phyloP scores from a whole-genome alignment of 2,329 filamentous ascomycete species.

The Colletotrichum lini region DNA sequence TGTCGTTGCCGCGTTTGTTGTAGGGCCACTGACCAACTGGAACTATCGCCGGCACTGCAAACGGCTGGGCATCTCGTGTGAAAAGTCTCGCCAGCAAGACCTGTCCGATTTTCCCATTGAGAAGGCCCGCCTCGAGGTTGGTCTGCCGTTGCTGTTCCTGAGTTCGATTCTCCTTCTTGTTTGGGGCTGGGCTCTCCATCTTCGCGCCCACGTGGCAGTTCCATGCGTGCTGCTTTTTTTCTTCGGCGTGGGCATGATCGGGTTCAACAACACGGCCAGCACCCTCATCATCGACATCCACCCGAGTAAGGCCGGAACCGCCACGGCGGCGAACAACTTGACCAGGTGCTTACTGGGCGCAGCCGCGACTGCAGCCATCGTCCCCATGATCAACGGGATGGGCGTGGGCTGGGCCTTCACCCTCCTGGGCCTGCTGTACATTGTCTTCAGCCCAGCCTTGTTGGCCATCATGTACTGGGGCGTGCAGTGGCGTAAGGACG shows the following conservation, averaged over 20 bases:
- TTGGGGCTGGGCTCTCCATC: constrained; percentile 69
- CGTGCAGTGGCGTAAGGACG: constrained; percentile 58
- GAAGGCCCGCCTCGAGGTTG: constrained; percentile 63
- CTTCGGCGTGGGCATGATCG: constrained; percentile 64
- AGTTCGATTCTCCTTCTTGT: constrained; percentile 61
- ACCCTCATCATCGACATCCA: constrained; percentile 71
- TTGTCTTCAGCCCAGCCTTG: constrained; percentile 57
- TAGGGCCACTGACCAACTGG: constrained; percentile 73
- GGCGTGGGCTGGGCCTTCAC: constrained; percentile 68
- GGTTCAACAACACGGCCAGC: constrained; percentile 67
- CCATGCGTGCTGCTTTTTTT: constrained; percentile 63
- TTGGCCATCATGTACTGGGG: constrained; percentile 59
- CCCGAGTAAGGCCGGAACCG: constrained; percentile 65
- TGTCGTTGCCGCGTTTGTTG: constrained; percentile 60
- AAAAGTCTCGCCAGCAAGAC: constrained; percentile 66
- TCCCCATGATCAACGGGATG: constrained; percentile 65
- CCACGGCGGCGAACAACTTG: constrained; percentile 70
- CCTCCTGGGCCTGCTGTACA: constrained; percentile 59
- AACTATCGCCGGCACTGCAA: constrained; percentile 76
- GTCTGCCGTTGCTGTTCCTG: constrained; percentile 66
- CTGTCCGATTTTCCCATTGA: constrained; percentile 67
- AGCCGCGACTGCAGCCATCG: constrained; percentile 64
- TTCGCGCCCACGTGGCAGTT: constrained; percentile 59
- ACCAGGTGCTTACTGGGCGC: constrained; percentile 70
- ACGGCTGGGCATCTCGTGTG: constrained; percentile 66